Percentiles rank a stretch among this genome's conserved stretches.
Evolutionary conservation across 345 rosid species (phyloP).

Genomic region (Populus nigra): DNA sequence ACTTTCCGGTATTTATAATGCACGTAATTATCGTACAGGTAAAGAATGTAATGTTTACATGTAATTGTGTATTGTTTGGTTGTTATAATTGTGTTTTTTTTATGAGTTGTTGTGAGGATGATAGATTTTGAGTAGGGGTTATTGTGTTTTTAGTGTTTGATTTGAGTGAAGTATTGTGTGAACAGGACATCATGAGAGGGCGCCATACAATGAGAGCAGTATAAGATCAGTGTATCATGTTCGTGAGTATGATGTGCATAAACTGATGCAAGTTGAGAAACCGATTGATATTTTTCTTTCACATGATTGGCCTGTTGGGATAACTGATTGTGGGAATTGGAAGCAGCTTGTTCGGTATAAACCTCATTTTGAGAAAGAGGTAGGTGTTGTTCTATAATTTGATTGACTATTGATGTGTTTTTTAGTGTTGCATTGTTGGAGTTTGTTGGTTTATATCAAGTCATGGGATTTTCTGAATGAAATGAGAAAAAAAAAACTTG

Average conservation of each 20-base stretch:
- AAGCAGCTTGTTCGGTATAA: slow-evolving; percentile 56
- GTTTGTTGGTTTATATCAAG: no score
- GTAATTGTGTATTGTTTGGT: no score
- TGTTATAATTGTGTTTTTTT: not conserved
- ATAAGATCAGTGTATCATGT: slow-evolving; percentile 81
- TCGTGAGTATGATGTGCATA: slow-evolving; percentile 86
- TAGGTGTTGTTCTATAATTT: slow-evolving; percentile 12
- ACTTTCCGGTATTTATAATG: slow-evolving; percentile 82
- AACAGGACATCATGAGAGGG: slow-evolving; percentile 82
- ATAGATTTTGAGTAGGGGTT: not conserved
- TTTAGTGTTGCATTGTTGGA: no score
- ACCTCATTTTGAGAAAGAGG: slow-evolving; percentile 65
- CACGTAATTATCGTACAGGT: slow-evolving; percentile 61
- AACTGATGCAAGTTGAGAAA: slow-evolving; percentile 76
- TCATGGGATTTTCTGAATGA: not conserved
- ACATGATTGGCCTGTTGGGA: slow-evolving; percentile 94
- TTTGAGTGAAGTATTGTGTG: slow-evolving; percentile 16
- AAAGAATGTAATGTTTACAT: no score
- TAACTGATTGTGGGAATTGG: slow-evolving; percentile 77
- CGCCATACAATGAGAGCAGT: slow-evolving; percentile 66
- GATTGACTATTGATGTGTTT: not conserved
- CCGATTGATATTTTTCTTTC: slow-evolving; percentile 89
- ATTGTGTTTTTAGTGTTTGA: not conserved
- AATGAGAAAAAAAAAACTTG: not conserved
- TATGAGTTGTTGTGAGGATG: not conserved